Base-by-base conservation (phyloP, 371 early-diverging fungal genomes). In the Mucor irregularis region DNA sequence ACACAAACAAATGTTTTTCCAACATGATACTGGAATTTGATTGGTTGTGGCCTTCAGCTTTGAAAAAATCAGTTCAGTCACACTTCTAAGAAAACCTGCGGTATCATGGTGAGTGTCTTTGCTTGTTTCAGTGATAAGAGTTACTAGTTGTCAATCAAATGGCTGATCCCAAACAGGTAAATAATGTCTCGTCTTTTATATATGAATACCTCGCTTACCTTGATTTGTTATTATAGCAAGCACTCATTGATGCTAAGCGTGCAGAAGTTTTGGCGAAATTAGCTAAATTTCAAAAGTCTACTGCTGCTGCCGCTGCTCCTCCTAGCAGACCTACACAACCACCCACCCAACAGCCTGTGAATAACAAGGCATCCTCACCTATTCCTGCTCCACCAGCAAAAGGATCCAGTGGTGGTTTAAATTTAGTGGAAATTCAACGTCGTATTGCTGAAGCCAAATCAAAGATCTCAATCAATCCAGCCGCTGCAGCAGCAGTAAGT, bases 381-480 rank as follows among this genome's bases (percentile, higher is more conserved):
- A 49, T 55, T 11, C 51, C 61, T 29, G 37, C 45, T 35, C 49
- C 61, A 11, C 35, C 56, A 8, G 30, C 49, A 16, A 29, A 46
- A 17, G 53, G 42, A 17, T 19, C 53, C 7, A 37, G 42, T 14
- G 49, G 58, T 22, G 61, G 66, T 2, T 26, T 62, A 5, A 58
- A 61, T 29, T 52, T 68, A 21, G 37, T 61, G 2, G 82, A 82
- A 47, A 54, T 83, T 22, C 77, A 82, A 61, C 62, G 72, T 26
- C 69, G 65, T 46, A 83, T 82, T 46, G 80, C 68, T 13, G 85
- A 84, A 59, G 80, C 81, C 0, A 78, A 69, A 44, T 71, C 57
- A 34, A 61, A 69, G 49, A 37, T 72, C 2, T 59, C 66, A 0
- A 40, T 49, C 26, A 48, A 26, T 13, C 35, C 49, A 28, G 24